phyloP scores from a whole-genome alignment of 2,329 filamentous ascomycete genomes.

The Penicillium glabrum region DNA sequence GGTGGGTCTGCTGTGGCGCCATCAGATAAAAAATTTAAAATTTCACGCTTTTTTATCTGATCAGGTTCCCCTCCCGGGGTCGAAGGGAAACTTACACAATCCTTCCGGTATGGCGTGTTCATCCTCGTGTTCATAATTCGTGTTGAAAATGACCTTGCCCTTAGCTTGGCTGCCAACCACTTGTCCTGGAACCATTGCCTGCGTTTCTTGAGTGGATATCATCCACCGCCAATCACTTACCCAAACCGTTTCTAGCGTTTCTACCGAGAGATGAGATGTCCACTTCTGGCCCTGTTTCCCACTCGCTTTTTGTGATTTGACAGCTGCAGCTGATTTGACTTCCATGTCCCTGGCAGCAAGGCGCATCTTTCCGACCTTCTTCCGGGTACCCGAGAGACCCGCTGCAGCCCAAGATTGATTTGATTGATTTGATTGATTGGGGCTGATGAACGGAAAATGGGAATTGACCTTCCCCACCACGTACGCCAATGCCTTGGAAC shows the following conservation, averaged over 20 bases:
- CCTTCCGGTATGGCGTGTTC: not conserved
- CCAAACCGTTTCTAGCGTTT: not conserved
- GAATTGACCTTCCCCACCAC: not conserved
- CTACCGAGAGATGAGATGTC: not conserved
- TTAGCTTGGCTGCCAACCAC: not conserved
- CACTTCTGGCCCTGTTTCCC: not conserved
- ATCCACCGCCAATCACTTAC: conserved; percentile 4
- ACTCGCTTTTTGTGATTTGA: not conserved
- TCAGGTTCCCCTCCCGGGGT: not conserved
- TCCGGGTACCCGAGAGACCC: not conserved
- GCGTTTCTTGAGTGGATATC: not conserved
- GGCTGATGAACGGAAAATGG: not conserved
- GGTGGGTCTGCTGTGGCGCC: conserved; percentile 16
- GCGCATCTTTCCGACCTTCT: not conserved
- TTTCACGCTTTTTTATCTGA: conserved; percentile 18
- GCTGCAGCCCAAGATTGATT: not conserved
- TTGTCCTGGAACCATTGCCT: not conserved
- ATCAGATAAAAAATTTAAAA: conserved; percentile 16
- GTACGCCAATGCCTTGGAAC: not conserved
- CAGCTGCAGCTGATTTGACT: not conserved
- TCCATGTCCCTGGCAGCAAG: not conserved
- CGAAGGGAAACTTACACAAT: not conserved
- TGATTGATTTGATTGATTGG: not conserved
- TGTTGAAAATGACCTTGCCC: not conserved
- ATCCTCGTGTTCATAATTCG: not conserved